Percentiles rank a stretch among this genome's conserved stretches.
Conservation (phyloP, 2,329 filamentous ascomycete species). For the Hypomyces rosellus region DNA sequence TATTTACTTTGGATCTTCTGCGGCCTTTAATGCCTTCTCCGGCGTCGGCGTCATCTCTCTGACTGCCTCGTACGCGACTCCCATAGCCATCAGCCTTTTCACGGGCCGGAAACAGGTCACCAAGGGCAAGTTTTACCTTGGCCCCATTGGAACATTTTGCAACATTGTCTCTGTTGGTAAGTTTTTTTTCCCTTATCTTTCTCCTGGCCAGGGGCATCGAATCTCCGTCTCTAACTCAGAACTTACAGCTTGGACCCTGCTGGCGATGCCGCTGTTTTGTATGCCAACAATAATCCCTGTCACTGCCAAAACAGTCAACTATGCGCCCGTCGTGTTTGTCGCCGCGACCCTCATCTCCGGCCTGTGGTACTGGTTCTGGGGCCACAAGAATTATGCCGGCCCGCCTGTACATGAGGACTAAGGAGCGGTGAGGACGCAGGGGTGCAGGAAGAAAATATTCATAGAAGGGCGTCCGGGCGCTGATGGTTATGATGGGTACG, state of each 20-base stretch:
- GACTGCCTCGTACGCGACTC: conserved; percentile 61
- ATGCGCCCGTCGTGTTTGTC: conserved; percentile 68
- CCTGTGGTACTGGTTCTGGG: conserved; percentile 64
- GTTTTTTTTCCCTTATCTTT: conserved; percentile 19
- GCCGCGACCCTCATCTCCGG: conserved; percentile 55
- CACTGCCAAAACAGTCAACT: conserved; percentile 57
- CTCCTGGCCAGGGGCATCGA: conserved; percentile 8
- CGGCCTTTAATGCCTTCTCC: conserved; percentile 68
- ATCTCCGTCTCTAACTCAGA: conserved; percentile 3
- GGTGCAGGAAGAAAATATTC: neutral
- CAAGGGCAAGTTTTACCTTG: conserved; percentile 54
- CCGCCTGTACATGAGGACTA: conserved; percentile 44
- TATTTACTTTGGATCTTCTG: conserved; percentile 63
- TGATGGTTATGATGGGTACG: too few relatives aligned
- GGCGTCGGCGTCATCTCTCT: conserved; percentile 64
- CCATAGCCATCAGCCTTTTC: conserved; percentile 58
- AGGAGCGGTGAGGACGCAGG: neutral
- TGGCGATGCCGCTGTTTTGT: conserved; percentile 68
- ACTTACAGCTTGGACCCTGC: conserved; percentile 52
- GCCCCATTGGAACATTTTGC: conserved; percentile 51
- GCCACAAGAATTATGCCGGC: conserved; percentile 61
- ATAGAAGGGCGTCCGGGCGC: too few relatives aligned
- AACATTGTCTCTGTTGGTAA: conserved; percentile 60
- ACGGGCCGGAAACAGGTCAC: conserved; percentile 54
- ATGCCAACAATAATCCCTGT: conserved; percentile 63